Evolutionary conservation across 2,329 filamentous ascomycete species (phyloP), one percentile per base, ranked within the genome.

Genomic region (Xylariaceae sp.): DNA sequence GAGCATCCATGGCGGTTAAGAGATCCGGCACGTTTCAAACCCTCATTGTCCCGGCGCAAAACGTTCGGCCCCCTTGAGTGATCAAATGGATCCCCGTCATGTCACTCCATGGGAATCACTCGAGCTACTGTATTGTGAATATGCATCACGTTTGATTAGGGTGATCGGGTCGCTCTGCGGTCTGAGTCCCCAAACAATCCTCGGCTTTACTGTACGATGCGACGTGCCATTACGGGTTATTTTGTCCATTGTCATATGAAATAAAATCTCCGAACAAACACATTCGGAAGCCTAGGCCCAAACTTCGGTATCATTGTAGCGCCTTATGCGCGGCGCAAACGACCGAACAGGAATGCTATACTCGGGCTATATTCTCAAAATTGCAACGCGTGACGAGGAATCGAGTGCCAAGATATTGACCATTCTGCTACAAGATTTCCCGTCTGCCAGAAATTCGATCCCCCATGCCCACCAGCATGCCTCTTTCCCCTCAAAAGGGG

Each of bases 21-120:
- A 60, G 61, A 60, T 60, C 60, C 61, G 59, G 61, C 63, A 63
- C 59, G 63, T 66, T 67, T 66, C 64, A 66, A 65, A 50, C 22
- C 7, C 57, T 60, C 61, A 53, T 56, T 42, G 53, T 54, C 54
- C 53, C 50, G 56, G 54, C 41, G 44, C 46, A 50, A 50, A 56
- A 47, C 40, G 51, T 48, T 56, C 47, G 51, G 42, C 51, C 53
- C n/a, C 51, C 41, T 54, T 53, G 49, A 39, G 50, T 51, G 56
- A 48, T 48, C 50, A 38, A 48, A 47, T n/a, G 31, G 33, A 36
- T 57, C 57, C 60, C 54, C 54, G 56, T 55, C 50, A 53, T 28
- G 43, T 51, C 60, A 63, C 57, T 55, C 61, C 57, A 62, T 63
- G 40, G n/a, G n/a, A n/a, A n/a, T n/a, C n/a, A 42, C 16, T 14